Base-by-base conservation (phyloP, 257 asterid species). In the Rhazya stricta region DNA sequence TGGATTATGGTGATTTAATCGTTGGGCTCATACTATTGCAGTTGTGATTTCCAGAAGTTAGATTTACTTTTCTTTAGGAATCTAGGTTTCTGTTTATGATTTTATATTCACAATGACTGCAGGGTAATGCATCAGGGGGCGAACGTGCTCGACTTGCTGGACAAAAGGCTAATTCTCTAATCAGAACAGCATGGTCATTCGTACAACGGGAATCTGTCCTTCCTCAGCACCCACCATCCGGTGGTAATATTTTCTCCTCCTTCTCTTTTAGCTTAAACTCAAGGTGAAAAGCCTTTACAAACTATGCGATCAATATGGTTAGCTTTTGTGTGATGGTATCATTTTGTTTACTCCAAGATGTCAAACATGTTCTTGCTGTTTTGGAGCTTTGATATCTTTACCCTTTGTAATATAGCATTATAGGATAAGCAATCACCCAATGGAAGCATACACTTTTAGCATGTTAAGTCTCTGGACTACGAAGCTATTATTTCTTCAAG, bases 101-200 rank as follows among this genome's bases (percentile, higher is more conserved):
- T 29, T 41, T 56, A 48, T 76, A 57, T 23, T 65, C 43, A 81
- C 70, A 74, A 60, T 78, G n/a, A 72, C 76, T 46, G 61, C 72
- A 94, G 99, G 99, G 99, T 76, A 94, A 89, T 86, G 98, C 99
- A 74, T 89, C 97, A 3, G 99, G 98, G 69, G 99, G 99, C 67
- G 96, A 90, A 68, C 92, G 97, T 77, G 99, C 99, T 41, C 87
- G 91, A 67, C 51, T 69, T 78, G 83, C 89, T 27, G 98, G 97
- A 76, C 79, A 81, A 80, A 89, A 81, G 79, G 96, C 96, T 50
- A 86, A 92, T 82, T 83, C 87, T 54, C 29, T 87, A 67, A 85
- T 94, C 11, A 87, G 79, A 79, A 80, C 71, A 45, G 96, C 99
- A 19, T 90, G 95, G 97, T 83, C 79, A 9, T 85, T 88, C 83